Evolutionary conservation across 116 monocot species (phyloP).

Genomic region (Phalaenopsis hybrid): DNA sequence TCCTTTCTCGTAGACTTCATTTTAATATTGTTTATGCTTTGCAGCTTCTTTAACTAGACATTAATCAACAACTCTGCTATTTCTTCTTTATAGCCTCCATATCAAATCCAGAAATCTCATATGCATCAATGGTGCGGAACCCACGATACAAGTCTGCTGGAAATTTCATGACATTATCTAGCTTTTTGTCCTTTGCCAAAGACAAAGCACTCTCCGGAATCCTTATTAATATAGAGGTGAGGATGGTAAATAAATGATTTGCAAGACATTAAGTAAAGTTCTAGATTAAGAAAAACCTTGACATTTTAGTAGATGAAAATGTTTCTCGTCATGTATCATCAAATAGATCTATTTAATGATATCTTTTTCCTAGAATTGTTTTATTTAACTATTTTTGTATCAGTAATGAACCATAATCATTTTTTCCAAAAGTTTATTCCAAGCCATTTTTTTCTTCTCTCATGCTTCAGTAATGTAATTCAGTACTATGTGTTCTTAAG

Average conservation of each 20-base stretch:
- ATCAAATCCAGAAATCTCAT: slow-evolving; percentile 12
- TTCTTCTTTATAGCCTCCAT: slow-evolving; percentile 31
- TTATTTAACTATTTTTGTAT: background rate
- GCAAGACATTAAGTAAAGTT: too few species aligned
- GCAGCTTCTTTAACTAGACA: background rate
- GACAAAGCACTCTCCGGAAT: slow-evolving; percentile 31
- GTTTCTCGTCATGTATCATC: too few species aligned
- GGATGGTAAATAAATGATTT: slow-evolving; percentile 1
- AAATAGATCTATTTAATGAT: too few species aligned
- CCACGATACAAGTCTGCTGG: slow-evolving; percentile 28
- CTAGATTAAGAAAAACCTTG: too few species aligned
- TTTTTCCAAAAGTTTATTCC: background rate
- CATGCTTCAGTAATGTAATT: background rate
- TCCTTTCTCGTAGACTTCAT: background rate
- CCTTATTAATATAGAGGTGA: slow-evolving; percentile 41
- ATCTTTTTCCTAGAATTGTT: background rate
- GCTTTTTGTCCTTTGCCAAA: slow-evolving; percentile 40
- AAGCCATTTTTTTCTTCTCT: background rate
- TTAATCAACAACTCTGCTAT: background rate
- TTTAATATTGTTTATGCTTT: background rate
- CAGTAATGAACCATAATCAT: background rate
- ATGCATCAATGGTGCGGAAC: slow-evolving; percentile 20
- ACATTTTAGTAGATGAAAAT: too few species aligned
- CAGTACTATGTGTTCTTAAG: background rate
- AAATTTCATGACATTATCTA: slow-evolving; percentile 32